These are phyloP conservation scores for Macrocybe gigantea DNA, from an alignment of 768 basidiomycete species.

Conservation along the genomic window DNA sequence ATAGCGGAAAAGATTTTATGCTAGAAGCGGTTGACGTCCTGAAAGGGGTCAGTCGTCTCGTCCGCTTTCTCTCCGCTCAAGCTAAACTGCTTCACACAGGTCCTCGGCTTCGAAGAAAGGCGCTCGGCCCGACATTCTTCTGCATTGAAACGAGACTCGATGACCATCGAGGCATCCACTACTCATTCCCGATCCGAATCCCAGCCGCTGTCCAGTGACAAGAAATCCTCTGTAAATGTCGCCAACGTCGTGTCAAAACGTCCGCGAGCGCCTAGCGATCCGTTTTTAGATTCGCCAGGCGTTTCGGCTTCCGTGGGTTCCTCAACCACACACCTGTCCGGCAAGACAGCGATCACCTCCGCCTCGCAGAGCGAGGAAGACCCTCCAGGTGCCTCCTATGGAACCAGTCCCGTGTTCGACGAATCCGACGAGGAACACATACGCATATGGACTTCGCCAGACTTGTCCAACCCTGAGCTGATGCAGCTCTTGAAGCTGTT, in stretches of 20 bases:
- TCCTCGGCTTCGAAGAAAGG: slow-evolving; percentile 71
- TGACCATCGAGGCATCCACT: slow-evolving; percentile 23
- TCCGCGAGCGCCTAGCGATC: slow-evolving; percentile 70
- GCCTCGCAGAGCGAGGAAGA: slow-evolving; percentile 32
- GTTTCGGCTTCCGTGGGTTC: slow-evolving; percentile 51
- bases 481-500: slow-evolving; percentile 65
- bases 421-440: slow-evolving; percentile 43
- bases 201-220: slow-evolving; percentile 41
- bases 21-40: slow-evolving; percentile 83
- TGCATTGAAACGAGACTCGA: slow-evolving; percentile 17
- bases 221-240: slow-evolving; percentile 34
- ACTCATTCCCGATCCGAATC: slow-evolving; percentile 53
- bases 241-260: slow-evolving; percentile 51
- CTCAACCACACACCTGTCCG: slow-evolving; percentile 44
- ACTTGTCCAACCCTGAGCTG: slow-evolving; percentile 73
- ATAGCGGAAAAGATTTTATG: slow-evolving; percentile 92
- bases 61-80: slow-evolving; percentile 4
- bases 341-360: slow-evolving; percentile 22
- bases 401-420: slow-evolving; percentile 22
- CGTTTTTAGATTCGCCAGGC: slow-evolving; percentile 69
- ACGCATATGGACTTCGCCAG: slow-evolving; percentile 78
- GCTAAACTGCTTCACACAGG: slow-evolving; percentile 19
- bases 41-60: slow-evolving; percentile 69
- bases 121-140: slow-evolving; percentile 32
- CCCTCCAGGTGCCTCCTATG: slow-evolving; percentile 29